Conservation (phyloP, 2,329 filamentous ascomycete species). For the Fusarium equiseti region DNA sequence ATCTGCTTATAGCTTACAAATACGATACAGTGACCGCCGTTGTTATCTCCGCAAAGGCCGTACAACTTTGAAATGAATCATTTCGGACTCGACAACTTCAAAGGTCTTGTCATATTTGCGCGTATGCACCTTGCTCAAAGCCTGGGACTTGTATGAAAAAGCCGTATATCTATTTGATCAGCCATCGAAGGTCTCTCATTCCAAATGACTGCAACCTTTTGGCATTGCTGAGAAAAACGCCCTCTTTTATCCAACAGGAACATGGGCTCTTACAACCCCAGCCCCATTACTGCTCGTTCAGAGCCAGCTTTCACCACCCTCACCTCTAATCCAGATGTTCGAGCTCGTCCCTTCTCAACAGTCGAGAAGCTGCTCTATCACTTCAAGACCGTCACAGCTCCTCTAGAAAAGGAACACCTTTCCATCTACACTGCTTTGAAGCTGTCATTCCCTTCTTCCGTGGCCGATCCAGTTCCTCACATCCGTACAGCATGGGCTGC, state of each 20-base stretch:
- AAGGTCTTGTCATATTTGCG: neutral
- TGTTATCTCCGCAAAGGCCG: slow-evolving; percentile 3
- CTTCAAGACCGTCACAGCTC: slow-evolving; percentile 6
- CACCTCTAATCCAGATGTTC: neutral
- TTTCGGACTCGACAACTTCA: neutral
- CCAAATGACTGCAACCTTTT: neutral
- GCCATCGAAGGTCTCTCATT: neutral
- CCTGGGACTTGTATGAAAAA: neutral
- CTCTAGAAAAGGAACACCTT: slow-evolving; percentile 2
- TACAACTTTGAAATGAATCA: neutral
- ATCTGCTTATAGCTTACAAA: neutral
- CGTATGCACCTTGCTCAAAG: neutral
- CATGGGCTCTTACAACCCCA: neutral
- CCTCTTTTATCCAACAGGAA: neutral
- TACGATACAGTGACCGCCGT: neutral
- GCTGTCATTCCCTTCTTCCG: neutral
- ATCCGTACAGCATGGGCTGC: slow-evolving; percentile 7
- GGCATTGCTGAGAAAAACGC: neutral
- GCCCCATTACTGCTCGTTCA: neutral
- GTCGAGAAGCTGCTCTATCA: slow-evolving; percentile 5
- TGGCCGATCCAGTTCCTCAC: neutral
- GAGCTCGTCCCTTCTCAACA: slow-evolving; percentile 8
- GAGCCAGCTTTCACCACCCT: neutral
- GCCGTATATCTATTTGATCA: neutral
- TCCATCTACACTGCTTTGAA: slow-evolving; percentile 6